A percentile compares a stretch with the other conserved stretches of the same genome.
These are phyloP conservation scores for Oryza australiensis DNA, from an alignment of 176 grass and related monocot genomes.

Conservation along the genomic window DNA sequence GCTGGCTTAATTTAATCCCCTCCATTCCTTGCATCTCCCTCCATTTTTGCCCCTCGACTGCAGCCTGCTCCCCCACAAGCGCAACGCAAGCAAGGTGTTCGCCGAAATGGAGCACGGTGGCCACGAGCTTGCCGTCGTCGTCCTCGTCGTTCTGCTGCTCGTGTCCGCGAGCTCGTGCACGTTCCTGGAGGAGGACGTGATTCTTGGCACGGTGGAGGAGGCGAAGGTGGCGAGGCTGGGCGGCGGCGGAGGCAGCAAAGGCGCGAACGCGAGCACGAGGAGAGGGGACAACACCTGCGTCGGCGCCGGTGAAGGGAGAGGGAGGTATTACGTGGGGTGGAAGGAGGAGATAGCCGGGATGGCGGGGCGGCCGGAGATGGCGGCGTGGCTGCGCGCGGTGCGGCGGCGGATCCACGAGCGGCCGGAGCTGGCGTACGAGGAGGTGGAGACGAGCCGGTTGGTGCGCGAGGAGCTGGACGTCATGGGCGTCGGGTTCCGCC, in stretches of 20 bases:
- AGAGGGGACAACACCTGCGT: neutral
- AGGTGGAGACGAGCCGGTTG: conserved; percentile 85
- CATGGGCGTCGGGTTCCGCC: conserved; percentile 58
- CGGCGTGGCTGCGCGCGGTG: conserved; percentile 56
- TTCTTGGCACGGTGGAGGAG: conserved; percentile 7
- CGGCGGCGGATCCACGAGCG: conserved; percentile 82
- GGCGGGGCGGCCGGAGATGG: conserved; percentile 51
- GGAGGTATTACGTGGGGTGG: conserved; percentile 38
- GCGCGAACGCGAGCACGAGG: conserved; percentile 44
- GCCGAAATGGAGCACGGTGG: neutral
- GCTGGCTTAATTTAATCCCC: conserved; percentile 17
- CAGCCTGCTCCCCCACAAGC: neutral
- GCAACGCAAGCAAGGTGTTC: neutral
- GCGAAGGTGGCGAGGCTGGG: neutral
- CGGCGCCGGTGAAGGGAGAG: neutral
- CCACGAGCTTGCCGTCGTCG: neutral
- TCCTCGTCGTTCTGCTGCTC: neutral
- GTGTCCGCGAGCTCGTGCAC: neutral
- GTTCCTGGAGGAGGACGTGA: conserved; percentile 38
- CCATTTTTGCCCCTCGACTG: neutral
- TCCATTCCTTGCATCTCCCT: neutral
- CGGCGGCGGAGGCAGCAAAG: neutral
- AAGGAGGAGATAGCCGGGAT: conserved; percentile 63
- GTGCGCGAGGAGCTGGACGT: conserved; percentile 59
- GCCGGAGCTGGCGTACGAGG: conserved; percentile 95